Evolutionary conservation across 1,284 basidiomycete genomes (phyloP).

Genomic region (Cutaneotrichosporon daszewskae): DNA sequence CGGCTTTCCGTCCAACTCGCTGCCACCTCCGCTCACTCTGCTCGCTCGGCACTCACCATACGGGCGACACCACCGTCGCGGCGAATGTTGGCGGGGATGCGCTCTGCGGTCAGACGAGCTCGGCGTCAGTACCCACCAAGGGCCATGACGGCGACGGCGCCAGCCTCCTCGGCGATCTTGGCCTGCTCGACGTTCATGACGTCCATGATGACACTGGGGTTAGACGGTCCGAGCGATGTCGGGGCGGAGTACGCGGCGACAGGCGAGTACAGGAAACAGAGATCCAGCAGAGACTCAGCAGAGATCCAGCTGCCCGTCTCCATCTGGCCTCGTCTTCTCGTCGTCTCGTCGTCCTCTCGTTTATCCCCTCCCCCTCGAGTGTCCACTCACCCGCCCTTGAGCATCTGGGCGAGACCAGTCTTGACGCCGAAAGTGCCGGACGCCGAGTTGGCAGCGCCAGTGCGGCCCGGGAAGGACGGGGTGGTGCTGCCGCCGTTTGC

Average conservation of each 20-base stretch:
- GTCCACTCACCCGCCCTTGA: slow-evolving; percentile 60
- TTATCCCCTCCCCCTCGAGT: no score
- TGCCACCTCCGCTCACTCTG: not conserved
- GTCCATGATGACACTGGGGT: slow-evolving; percentile 86
- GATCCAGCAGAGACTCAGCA: no score
- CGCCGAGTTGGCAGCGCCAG: slow-evolving; percentile 36
- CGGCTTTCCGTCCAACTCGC: no score
- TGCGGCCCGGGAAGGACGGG: slow-evolving; percentile 10
- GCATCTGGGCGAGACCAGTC: slow-evolving; percentile 89
- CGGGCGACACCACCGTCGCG: slow-evolving; percentile 83
- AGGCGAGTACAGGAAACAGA: no score
- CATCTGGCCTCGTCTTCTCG: no score
- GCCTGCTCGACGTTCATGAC: slow-evolving; percentile 60
- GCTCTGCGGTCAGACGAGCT: slow-evolving; percentile 51
- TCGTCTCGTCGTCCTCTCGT: no score
- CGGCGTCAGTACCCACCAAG: slow-evolving; percentile 47
- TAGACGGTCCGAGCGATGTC: not conserved
- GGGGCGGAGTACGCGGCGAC: no score
- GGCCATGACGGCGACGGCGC: slow-evolving; percentile 97
- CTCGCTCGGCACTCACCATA: slow-evolving; percentile 61
- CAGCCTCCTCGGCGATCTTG: slow-evolving; percentile 94
- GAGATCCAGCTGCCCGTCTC: no score
- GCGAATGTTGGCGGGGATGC: slow-evolving; percentile 94
- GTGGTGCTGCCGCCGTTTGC: slow-evolving; percentile 13
- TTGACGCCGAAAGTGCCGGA: slow-evolving; percentile 87